These are phyloP conservation scores for Talaromyces liani DNA, from an alignment of 495 filamentous ascomycete species.

Conservation along the genomic window DNA sequence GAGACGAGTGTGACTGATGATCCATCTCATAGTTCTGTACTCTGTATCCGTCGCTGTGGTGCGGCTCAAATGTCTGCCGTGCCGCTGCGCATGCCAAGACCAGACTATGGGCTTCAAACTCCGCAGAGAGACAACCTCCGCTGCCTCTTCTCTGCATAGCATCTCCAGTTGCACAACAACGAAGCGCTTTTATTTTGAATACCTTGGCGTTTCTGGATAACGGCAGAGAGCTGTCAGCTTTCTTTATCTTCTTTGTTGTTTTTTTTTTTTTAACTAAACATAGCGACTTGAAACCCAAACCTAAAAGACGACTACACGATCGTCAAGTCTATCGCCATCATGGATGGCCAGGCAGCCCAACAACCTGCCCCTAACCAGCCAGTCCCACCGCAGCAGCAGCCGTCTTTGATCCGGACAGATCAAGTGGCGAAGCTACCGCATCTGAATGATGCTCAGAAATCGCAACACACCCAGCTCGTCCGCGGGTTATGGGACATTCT, in stretches of 20 bases:
- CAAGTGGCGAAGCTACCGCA: conserved; percentile 43
- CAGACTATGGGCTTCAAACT: neutral
- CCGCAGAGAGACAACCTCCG: neutral
- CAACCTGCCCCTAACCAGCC: conserved; percentile 24
- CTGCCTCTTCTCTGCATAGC: neutral
- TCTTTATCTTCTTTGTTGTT: neutral
- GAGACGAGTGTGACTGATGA: neutral
- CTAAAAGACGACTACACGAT: neutral
- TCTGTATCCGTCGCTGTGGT: neutral
- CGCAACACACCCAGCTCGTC: conserved; percentile 59
- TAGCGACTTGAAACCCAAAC: neutral
- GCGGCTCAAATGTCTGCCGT: neutral
- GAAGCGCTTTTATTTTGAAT: neutral
- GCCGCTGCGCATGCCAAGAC: neutral
- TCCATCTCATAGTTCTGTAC: neutral
- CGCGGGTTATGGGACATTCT: conserved; percentile 52
- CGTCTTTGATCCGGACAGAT: conserved; percentile 44
- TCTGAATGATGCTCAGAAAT: conserved; percentile 52
- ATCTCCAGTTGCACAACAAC: neutral
- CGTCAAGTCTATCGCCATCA: neutral
- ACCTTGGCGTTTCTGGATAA: neutral
- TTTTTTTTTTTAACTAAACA: neutral
- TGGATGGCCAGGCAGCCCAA: conserved; percentile 6
- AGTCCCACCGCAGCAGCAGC: conserved; percentile 30
- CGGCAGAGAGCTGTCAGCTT: neutral